Conservation (phyloP, 169 alveolate species). For the Amoebophrya sp. region DNA sequence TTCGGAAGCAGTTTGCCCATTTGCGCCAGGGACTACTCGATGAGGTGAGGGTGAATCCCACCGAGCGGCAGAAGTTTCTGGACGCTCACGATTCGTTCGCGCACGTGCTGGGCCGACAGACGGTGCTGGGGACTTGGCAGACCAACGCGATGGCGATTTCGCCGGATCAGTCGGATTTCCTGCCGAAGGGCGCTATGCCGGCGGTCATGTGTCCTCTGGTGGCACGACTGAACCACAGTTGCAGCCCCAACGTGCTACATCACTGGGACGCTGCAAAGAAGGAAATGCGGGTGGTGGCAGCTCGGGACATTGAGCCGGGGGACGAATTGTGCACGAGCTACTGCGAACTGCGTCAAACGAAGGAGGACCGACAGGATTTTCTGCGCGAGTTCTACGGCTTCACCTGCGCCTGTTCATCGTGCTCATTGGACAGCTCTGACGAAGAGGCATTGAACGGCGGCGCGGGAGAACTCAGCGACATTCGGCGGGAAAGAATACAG, state of each 20-base stretch:
- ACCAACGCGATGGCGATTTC: neutral
- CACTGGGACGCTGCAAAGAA: neutral
- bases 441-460: too few species aligned
- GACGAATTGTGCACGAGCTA: neutral
- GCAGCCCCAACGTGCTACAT: neutral
- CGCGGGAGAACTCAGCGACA: too few species aligned
- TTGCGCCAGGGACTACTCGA: too few species aligned
- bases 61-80: neutral
- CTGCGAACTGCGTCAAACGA: neutral
- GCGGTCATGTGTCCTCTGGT: neutral
- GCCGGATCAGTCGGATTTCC: too few species aligned
- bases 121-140: neutral
- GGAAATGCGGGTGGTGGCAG: neutral
- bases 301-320: neutral
- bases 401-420: neutral
- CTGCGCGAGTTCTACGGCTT: neutral
- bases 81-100: neutral
- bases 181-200: too few species aligned
- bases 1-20: too few species aligned
- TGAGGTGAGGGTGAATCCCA: too few species aligned
- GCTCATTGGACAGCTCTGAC: too few species aligned
- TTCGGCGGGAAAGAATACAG: too few species aligned
- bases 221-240: neutral
- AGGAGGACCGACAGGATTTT: neutral
- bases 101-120: neutral